Percentiles rank a stretch among this genome's conserved stretches.
These are phyloP conservation scores for Chytriomyces sp. DNA, from an alignment of 192 early-diverging fungal genomes.

Conservation along the genomic window DNA sequence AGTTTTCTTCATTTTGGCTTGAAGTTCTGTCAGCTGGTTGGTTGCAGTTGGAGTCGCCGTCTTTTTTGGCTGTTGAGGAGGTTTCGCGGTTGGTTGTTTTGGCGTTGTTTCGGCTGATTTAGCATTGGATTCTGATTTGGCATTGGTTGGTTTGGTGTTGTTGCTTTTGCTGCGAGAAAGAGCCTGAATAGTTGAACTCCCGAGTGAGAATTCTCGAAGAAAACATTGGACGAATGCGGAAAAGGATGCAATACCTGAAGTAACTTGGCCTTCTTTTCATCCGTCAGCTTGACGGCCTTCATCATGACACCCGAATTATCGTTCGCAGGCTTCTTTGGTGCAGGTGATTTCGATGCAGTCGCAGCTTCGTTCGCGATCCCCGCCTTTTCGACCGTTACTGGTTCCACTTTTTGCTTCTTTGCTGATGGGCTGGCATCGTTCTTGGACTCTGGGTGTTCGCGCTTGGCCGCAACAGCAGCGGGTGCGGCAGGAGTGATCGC, in stretches of 20 bases:
- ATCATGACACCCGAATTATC: not conserved
- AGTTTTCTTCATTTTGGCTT: constrained; percentile 73
- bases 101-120: not conserved
- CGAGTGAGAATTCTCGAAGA: too few relatives aligned
- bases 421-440: not conserved
- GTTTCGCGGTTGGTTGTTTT: not conserved
- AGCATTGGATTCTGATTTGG: not conserved
- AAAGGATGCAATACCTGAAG: not conserved
- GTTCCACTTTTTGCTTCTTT: not conserved
- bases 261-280: constrained; percentile 16
- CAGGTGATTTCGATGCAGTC: not conserved
- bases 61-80: not conserved
- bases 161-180: constrained; percentile 12
- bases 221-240: not conserved
- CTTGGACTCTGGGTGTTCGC: too few relatives aligned
- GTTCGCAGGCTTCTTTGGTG: not conserved
- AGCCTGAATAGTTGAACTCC: not conserved
- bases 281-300: constrained; percentile 4
- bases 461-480: too few relatives aligned
- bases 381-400: not conserved
- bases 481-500: too few relatives aligned
- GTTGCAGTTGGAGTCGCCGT: not conserved
- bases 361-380: not conserved
- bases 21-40: constrained; percentile 59
- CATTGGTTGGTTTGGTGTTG: not conserved